These are phyloP conservation scores for Neoconidiobolus thromboides DNA, from an alignment of 371 early-diverging fungal species.

Conservation along the genomic window DNA sequence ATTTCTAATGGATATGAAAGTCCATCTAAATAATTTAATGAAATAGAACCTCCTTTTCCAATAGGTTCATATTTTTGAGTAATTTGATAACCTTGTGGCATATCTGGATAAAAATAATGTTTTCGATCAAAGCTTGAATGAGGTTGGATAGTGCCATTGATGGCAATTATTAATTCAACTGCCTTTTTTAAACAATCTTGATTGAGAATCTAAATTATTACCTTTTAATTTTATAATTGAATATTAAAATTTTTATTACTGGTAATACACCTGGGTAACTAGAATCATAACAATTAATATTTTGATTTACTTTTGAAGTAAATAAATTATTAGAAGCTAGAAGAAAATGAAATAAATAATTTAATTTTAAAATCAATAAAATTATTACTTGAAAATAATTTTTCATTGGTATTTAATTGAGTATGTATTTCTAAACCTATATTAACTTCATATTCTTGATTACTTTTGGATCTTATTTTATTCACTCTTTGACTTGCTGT, in stretches of 20 bases:
- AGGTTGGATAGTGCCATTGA: constrained; percentile 40
- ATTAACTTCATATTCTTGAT: constrained; percentile 10
- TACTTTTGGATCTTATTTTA: too few species aligned
- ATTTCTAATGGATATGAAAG: constrained; percentile 22
- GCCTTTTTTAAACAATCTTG: constrained; percentile 47
- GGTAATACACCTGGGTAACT: constrained; percentile 69
- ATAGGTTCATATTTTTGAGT: constrained; percentile 72
- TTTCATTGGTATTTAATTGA: constrained; percentile 49
- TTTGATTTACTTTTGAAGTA: constrained; percentile 43
- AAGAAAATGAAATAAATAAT: constrained; percentile 6
- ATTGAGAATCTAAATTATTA: constrained; percentile 35
- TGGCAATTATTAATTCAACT: constrained; percentile 46
- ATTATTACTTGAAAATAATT: constrained; percentile 58
- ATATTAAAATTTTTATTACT: constrained; percentile 12
- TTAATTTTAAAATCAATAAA: neutral
- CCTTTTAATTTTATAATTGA: neutral
- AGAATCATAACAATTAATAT: constrained; percentile 52
- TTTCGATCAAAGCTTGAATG: constrained; percentile 72
- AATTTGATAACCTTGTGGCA: constrained; percentile 85
- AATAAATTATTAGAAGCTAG: constrained; percentile 27
- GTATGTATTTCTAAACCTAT: constrained; percentile 87
- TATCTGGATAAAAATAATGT: constrained; percentile 85
- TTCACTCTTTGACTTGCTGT: too few species aligned
- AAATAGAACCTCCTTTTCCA: constrained; percentile 34
- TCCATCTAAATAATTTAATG: constrained; percentile 30